A percentile compares a stretch with the other conserved stretches of the same genome.
Evolutionary conservation across 2,329 filamentous ascomycete species (phyloP).

Genomic region (Berkeleyomyces basicola): DNA sequence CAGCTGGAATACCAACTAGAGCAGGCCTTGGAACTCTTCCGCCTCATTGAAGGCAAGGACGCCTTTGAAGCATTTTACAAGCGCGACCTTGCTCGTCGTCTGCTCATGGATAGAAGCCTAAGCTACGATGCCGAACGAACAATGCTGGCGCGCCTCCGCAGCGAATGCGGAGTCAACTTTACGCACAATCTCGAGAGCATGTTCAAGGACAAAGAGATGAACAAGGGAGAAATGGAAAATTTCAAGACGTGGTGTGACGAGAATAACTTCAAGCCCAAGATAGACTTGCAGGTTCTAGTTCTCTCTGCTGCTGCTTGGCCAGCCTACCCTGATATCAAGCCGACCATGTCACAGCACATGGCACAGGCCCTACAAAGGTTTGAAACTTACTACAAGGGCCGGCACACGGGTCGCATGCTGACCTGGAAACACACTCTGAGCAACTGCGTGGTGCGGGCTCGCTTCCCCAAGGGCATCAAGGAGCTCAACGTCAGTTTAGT

Average conservation of each 20-base stretch:
- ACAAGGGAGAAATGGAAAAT: constrained; percentile 78
- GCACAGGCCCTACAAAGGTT: constrained; percentile 64
- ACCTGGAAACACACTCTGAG: constrained; percentile 90
- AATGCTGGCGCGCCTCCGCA: constrained; percentile 83
- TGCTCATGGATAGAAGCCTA: constrained; percentile 83
- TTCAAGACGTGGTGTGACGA: constrained; percentile 48
- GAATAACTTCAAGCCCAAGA: constrained; percentile 37
- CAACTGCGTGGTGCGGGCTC: constrained; percentile 70
- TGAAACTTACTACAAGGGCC: constrained; percentile 70
- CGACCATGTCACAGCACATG: constrained; percentile 62
- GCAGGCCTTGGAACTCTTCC: constrained; percentile 82
- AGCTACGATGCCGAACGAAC: constrained; percentile 90
- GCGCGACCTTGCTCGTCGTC: constrained; percentile 75
- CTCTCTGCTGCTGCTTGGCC: constrained; percentile 90
- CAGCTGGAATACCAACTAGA: constrained; percentile 87
- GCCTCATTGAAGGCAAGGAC: constrained; percentile 93
- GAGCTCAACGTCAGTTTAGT: constrained; percentile 84
- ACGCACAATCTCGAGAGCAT: constrained; percentile 97
- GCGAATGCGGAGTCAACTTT: constrained; percentile 84
- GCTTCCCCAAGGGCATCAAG: constrained; percentile 64
- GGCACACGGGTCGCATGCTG: constrained; percentile 74
- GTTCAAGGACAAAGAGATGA: constrained; percentile 96
- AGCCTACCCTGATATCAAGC: constrained; percentile 57
- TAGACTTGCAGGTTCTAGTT: constrained; percentile 60
- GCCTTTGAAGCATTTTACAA: constrained; percentile 99